These are phyloP conservation scores for Rugosomyces carneus DNA, from an alignment of 1,284 basidiomycete species.

Conservation along the genomic window DNA sequence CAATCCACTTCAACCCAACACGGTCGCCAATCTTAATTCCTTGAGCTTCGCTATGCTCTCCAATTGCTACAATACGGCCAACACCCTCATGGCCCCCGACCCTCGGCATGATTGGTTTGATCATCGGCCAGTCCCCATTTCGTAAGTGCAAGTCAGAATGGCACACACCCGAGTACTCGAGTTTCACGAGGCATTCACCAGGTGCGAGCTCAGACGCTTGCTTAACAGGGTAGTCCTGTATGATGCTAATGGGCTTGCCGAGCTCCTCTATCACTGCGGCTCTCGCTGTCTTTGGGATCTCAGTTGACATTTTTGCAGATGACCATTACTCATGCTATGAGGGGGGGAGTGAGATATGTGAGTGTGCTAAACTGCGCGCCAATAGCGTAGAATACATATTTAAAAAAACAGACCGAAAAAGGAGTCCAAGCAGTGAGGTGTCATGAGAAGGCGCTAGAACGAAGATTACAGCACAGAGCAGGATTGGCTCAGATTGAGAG, in stretches of 20 bases:
- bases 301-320: background rate
- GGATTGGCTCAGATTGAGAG: too few relatives aligned
- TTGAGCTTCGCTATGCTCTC: conserved; percentile 41
- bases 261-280: conserved; percentile 41
- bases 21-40: conserved; percentile 46
- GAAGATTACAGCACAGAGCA: background rate
- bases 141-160: conserved; percentile 63
- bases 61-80: conserved; percentile 61
- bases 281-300: conserved; percentile 41
- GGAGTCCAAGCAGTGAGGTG: background rate
- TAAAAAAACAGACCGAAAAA: background rate
- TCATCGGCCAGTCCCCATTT: conserved; percentile 52
- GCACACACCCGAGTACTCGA: conserved; percentile 59
- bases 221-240: conserved; percentile 41
- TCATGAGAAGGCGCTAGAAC: background rate
- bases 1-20: conserved; percentile 75
- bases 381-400: background rate
- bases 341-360: background rate
- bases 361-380: background rate
- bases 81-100: conserved; percentile 69
- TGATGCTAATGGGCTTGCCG: conserved; percentile 29
- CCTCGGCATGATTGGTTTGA: conserved; percentile 44
- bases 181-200: conserved; percentile 62
- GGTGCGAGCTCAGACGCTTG: conserved; percentile 53
- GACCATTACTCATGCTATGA: background rate